phyloP scores from a whole-genome alignment of 1,139 yeast genomes.

The Casaregolazyma suthepensis region DNA sequence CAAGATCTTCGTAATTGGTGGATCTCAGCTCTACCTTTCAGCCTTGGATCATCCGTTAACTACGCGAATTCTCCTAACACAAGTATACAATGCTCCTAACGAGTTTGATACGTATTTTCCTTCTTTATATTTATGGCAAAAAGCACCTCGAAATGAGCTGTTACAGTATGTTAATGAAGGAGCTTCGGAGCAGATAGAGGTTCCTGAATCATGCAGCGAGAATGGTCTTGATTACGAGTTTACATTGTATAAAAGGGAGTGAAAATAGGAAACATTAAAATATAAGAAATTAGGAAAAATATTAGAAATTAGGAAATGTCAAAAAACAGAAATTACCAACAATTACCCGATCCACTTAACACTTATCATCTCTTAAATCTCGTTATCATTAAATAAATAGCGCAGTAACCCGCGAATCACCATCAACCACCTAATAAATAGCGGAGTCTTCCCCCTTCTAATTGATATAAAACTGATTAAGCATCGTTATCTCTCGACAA shows the following conservation, averaged over 20 bases:
- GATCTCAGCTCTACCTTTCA: slow-evolving; percentile 75
- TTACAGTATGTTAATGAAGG: slow-evolving; percentile 36
- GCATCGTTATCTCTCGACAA: slow-evolving; percentile 73
- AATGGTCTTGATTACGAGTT: slow-evolving; percentile 45
- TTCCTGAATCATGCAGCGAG: slow-evolving; percentile 41
- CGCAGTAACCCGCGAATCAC: neutral
- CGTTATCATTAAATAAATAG: neutral
- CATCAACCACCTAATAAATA: neutral
- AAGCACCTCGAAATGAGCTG: slow-evolving; percentile 34
- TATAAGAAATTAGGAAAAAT: neutral
- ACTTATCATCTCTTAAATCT: neutral
- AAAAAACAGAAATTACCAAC: too few species aligned
- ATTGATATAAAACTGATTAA: slow-evolving; percentile 58
- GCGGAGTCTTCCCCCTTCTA: slow-evolving; percentile 5
- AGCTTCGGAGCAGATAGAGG: slow-evolving; percentile 29
- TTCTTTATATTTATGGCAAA: slow-evolving; percentile 21
- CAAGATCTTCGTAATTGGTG: slow-evolving; percentile 79
- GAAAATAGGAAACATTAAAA: slow-evolving; percentile 8
- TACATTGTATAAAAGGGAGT: slow-evolving; percentile 47
- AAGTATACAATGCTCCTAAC: slow-evolving; percentile 35
- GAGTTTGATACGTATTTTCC: slow-evolving; percentile 56
- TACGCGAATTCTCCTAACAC: slow-evolving; percentile 66
- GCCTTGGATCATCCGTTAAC: slow-evolving; percentile 43
- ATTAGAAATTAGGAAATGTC: neutral
- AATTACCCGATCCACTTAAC: too few species aligned